Base-by-base conservation (phyloP, 768 basidiomycete species). In the Leucocoprinus sp. region DNA sequence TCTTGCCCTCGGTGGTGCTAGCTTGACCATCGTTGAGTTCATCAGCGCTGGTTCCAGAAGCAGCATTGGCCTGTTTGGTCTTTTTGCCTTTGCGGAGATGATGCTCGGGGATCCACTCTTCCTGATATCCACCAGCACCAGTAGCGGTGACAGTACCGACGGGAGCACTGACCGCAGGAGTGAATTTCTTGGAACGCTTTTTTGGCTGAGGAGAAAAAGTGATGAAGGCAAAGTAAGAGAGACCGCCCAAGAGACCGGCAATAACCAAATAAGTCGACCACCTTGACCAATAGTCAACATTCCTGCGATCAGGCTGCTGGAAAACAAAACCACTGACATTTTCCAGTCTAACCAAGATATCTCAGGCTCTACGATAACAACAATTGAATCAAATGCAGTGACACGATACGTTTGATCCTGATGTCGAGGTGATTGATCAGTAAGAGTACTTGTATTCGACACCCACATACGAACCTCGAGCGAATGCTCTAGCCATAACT, bases 41-140 rank as follows among this genome's bases (percentile, higher is more conserved):
- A 37, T 82, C 84, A 17, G 76, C 85, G 47, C 78, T 80, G 27
- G 67, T 69, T 15, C 60, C 60, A 52, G 66, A 75, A 31, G 60
- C 66, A 21, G 67, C 71, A 29, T 62, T 63, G 57, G 71, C 71
- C 51, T 73, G 71, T 54, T 74, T 77, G 28, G 61, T 55, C 14
- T 63, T 59, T 60, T 77, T 86, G 24, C 64, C 47, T 61, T 85
- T 84, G 68, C 76, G 84, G 50, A 89, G 67, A 55, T 91, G 89
- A 56, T 89, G 85, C 53, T 84, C 84, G n/a, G 89, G 89, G 53
- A 92, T 92, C 89, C 89, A 92, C 56, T 92, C 89, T 57, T 91
- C 85, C 56, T 86, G 78, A 54, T 91, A 90, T 35, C 78, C 81
- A 29, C 80, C 75, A 2, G 79, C 71, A 27, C 80, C 77, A 18